phyloP scores from a whole-genome alignment of 2,329 filamentous ascomycete species.

The Microdochium bolleyi region DNA sequence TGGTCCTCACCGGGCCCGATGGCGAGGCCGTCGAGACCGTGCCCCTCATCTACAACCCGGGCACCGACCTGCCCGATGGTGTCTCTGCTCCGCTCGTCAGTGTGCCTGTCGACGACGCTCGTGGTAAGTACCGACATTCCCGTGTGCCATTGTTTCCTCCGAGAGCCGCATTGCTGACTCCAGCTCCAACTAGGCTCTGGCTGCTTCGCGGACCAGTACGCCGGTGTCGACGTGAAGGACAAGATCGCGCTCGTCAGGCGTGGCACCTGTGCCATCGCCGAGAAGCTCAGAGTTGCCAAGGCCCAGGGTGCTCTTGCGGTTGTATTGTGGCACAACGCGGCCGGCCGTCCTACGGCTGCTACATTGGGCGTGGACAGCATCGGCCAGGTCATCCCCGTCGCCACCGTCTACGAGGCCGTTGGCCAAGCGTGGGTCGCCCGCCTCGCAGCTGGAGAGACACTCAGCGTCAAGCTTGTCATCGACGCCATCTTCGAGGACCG shows the following conservation, averaged over 20 bases:
- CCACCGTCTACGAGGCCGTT: conserved; percentile 24
- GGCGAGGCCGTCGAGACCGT: conserved; percentile 33
- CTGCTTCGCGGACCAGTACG: conserved; percentile 35
- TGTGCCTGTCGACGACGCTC: conserved; percentile 25
- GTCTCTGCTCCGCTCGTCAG: conserved; percentile 27
- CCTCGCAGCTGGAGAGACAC: conserved; percentile 21
- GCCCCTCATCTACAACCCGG: conserved; percentile 36
- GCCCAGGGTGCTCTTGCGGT: conserved; percentile 32
- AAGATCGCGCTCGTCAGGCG: conserved; percentile 38
- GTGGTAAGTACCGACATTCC: conserved; percentile 8
- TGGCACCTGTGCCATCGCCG: conserved; percentile 30
- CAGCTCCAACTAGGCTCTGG: conserved; percentile 20
- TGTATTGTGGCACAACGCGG: conserved; percentile 54
- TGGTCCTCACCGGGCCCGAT: conserved; percentile 34
- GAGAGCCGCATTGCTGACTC: neutral
- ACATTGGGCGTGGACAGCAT: conserved; percentile 40
- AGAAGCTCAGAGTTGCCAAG: conserved; percentile 35
- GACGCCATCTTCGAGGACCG: conserved; percentile 27
- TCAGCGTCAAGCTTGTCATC: conserved; percentile 25
- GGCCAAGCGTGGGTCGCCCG: conserved; percentile 25
- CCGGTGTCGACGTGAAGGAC: conserved; percentile 30
- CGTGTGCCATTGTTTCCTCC: neutral
- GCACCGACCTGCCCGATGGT: conserved; percentile 26
- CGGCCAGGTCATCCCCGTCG: conserved; percentile 25
- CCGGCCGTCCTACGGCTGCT: conserved; percentile 36